Conservation (phyloP, 1,284 basidiomycete genomes). For the Limonomyces culmigenus region DNA sequence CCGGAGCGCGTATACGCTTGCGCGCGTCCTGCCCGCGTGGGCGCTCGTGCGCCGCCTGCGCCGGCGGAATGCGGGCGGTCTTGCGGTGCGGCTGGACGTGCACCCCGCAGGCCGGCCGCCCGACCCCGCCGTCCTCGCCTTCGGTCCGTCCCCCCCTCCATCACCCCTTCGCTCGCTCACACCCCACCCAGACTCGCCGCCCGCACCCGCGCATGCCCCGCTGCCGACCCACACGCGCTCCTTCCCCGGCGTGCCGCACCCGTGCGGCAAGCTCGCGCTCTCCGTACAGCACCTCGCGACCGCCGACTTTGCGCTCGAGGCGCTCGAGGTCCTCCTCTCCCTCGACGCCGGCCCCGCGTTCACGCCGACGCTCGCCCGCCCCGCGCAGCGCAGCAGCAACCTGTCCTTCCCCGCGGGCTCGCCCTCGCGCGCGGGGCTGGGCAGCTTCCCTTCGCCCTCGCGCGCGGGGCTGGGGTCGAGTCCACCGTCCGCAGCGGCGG, state of each 20-base stretch:
- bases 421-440: constrained; percentile 23
- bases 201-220: constrained; percentile 21
- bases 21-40: constrained; percentile 60
- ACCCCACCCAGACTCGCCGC: constrained; percentile 19
- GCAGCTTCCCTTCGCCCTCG: constrained; percentile 26
- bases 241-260: constrained; percentile 50
- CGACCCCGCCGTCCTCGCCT: constrained; percentile 14
- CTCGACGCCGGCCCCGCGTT: constrained; percentile 40
- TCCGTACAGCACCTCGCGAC: constrained; percentile 43
- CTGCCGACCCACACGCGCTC: constrained; percentile 33
- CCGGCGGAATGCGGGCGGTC: constrained; percentile 20
- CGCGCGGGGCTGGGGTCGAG: constrained; percentile 28
- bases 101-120: constrained; percentile 16
- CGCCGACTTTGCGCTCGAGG: constrained; percentile 55
- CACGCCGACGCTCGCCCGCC: constrained; percentile 34
- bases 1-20: constrained; percentile 52
- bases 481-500: constrained; percentile 17
- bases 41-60: constrained; percentile 45
- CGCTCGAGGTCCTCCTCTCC: constrained; percentile 51
- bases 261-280: constrained; percentile 44
- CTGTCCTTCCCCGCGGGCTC: constrained; percentile 22
- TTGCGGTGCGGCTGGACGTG: constrained; percentile 38
- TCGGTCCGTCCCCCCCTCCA: constrained; percentile 3
- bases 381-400: constrained; percentile 9
- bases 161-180: too few species aligned